A percentile compares a stretch with the other conserved stretches of the same genome.
These are phyloP conservation scores for Recurvomyces mirabilis DNA, from an alignment of 495 filamentous ascomycete species.

Conservation along the genomic window DNA sequence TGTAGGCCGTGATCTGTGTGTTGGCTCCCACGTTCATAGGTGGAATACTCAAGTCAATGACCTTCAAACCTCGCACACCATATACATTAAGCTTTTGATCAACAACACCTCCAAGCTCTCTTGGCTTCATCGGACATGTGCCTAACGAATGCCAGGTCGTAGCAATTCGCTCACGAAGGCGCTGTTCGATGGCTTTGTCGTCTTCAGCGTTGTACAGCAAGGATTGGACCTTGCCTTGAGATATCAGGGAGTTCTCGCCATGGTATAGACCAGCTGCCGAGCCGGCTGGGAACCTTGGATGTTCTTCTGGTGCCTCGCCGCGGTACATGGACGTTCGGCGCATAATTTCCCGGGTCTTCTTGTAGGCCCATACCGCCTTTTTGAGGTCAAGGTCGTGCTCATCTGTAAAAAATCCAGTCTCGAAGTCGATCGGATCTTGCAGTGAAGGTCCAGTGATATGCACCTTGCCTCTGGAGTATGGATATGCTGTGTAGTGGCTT, in stretches of 20 bases:
- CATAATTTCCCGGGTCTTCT: constrained; percentile 36
- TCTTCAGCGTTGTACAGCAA: constrained; percentile 42
- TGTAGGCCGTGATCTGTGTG: constrained; percentile 47
- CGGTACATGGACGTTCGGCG: constrained; percentile 41
- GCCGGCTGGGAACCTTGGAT: constrained; percentile 40
- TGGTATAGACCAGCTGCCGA: constrained; percentile 31
- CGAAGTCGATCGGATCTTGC: constrained; percentile 26
- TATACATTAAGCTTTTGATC: constrained; percentile 40
- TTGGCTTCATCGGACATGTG: constrained; percentile 38
- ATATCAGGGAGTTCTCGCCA: background rate
- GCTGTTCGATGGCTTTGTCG: constrained; percentile 38
- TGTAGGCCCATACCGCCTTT: constrained; percentile 33
- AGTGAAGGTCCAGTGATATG: constrained; percentile 37
- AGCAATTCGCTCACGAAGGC: constrained; percentile 33
- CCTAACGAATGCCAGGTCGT: constrained; percentile 43
- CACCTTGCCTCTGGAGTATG: constrained; percentile 43
- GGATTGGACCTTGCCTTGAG: background rate
- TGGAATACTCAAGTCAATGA: constrained; percentile 38
- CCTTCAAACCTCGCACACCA: constrained; percentile 37
- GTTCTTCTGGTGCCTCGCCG: constrained; percentile 39
- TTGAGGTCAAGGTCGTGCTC: constrained; percentile 25
- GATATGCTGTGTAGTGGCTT: constrained; percentile 36
- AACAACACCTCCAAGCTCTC: constrained; percentile 37
- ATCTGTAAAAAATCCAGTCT: constrained; percentile 30
- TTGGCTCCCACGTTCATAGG: constrained; percentile 52